Base-by-base conservation (phyloP, 2,329 filamentous ascomycete species). In the Aureobasidium sp. region DNA sequence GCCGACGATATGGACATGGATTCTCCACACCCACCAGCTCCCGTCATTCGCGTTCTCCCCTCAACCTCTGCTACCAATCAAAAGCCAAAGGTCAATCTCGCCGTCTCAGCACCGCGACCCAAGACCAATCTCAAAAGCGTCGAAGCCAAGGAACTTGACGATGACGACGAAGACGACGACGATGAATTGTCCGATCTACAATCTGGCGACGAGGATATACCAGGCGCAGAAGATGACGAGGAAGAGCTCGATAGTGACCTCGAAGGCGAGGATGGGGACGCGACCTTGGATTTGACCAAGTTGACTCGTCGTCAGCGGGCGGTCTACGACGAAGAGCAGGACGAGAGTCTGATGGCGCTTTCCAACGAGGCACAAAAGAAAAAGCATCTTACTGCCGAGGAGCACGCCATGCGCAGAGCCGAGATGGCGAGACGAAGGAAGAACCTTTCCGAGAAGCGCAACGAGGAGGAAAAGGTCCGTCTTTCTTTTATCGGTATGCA, bases 381-480 rank as follows among this genome's bases (percentile, higher is more conserved):
- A 75, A 88, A 89, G 69, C 84, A 88, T 67, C 77, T 90, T 53
- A 89, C 87, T 0, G 87, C 85, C 0, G 87, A 89, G 70, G 87
- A 90, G 69, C 85, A 88, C 70, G 85, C 85, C 51, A 88, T 89
- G 83, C 82, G 87, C 53, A 79, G 87, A 61, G 84, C 86, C 8
- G 87, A 90, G 71, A 90, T 90, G 87, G 87, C 87, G 9, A 78
- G 87, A 62, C 81, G 87, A 59, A 78, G 87, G 64, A 90, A 90
- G 76, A 89, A 90, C 66, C 77, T 90, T 36, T 88, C 84, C 63
- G 87, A 90, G 74, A 89, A 89, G 76, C 82, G 87, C n/a, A 88
- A 89, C 61, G 87, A 90, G 69, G 87, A 90, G 75, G 87, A 90
- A 73, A 90, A 90, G 81, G 84, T 86, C 70, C 31, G 71, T 65